phyloP scores from a whole-genome alignment of 2,329 filamentous ascomycete genomes.

The Colletotrichum neosansevieriae region DNA sequence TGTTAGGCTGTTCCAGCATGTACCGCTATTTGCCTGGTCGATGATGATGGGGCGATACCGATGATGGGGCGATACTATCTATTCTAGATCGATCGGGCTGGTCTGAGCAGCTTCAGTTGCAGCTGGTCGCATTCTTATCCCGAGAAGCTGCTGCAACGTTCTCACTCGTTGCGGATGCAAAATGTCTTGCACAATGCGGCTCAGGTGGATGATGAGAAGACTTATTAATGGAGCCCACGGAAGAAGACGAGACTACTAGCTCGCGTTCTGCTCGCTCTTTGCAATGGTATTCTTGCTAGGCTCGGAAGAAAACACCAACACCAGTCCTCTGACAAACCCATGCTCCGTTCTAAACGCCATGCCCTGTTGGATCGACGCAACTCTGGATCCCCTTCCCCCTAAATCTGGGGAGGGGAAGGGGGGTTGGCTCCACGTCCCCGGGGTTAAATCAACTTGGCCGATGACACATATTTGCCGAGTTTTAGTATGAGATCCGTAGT shows the following conservation, averaged over 20 bases:
- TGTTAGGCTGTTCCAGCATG: no score
- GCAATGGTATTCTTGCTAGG: neutral
- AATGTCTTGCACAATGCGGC: neutral
- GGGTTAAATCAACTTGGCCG: neutral
- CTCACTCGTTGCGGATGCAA: neutral
- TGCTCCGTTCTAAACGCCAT: conserved; percentile 21
- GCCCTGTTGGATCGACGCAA: conserved; percentile 13
- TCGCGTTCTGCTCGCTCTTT: conserved; percentile 15
- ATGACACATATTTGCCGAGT: neutral
- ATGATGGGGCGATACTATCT: conserved; percentile 3
- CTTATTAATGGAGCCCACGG: conserved; percentile 5
- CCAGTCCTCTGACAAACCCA: conserved; percentile 16
- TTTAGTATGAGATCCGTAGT: neutral
- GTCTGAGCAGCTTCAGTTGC: neutral
- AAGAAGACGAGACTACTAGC: neutral
- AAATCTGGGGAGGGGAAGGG: conserved; percentile 12
- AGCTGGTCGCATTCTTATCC: neutral
- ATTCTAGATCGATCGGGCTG: neutral
- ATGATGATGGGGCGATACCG: conserved; percentile 1
- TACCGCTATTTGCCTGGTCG: neutral
- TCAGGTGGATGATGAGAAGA: neutral
- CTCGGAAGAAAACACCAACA: conserved; percentile 8
- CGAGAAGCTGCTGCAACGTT: neutral
- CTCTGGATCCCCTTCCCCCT: conserved; percentile 1
- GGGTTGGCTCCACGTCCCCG: neutral